A percentile compares a stretch with the other conserved stretches of the same genome.
These are phyloP conservation scores for Nigrograna mackinnonii DNA, from an alignment of 2,329 filamentous ascomycete genomes.

Conservation along the genomic window DNA sequence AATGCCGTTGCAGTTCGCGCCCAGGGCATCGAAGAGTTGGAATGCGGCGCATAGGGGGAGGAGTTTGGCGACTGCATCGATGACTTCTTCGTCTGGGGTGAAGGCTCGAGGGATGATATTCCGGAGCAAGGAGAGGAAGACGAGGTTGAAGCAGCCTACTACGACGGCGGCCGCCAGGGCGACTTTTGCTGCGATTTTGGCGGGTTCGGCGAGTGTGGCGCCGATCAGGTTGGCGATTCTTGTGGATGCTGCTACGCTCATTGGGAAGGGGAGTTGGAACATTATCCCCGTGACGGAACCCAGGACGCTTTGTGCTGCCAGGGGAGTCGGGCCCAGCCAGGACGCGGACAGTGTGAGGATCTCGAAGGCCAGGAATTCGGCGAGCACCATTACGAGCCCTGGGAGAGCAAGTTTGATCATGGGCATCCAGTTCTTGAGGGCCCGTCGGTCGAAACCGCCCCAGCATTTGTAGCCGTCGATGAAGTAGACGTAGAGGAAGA, in stretches of 20 bases:
- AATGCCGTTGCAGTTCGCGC: constrained; percentile 80
- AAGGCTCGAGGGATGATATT: constrained; percentile 77
- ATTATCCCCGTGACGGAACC: constrained; percentile 77
- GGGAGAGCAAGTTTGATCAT: constrained; percentile 67
- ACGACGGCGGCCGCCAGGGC: constrained; percentile 67
- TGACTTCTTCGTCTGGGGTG: constrained; percentile 68
- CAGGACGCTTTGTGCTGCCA: constrained; percentile 88
- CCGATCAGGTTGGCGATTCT: constrained; percentile 92
- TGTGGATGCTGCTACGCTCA: constrained; percentile 86
- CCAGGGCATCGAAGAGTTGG: constrained; percentile 84
- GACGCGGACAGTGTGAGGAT: constrained; percentile 82
- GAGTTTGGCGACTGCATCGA: constrained; percentile 66
- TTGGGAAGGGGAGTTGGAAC: constrained; percentile 90
- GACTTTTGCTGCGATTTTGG: constrained; percentile 79
- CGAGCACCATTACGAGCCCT: constrained; percentile 90
- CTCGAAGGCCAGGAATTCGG: constrained; percentile 93
- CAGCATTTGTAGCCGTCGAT: constrained; percentile 76
- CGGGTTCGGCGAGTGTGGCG: constrained; percentile 78
- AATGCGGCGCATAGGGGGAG: constrained; percentile 85
- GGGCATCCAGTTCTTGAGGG: constrained; percentile 74
- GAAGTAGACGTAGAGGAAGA: constrained; percentile 75
- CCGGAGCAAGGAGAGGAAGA: constrained; percentile 69
- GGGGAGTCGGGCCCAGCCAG: constrained; percentile 75
- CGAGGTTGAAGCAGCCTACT: constrained; percentile 79
- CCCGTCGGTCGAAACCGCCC: constrained; percentile 74